Percentiles rank a stretch among this genome's conserved stretches.
Evolutionary conservation across 352 stramenopile species (phyloP).

Genomic region (Aphanomyces euteiches): DNA sequence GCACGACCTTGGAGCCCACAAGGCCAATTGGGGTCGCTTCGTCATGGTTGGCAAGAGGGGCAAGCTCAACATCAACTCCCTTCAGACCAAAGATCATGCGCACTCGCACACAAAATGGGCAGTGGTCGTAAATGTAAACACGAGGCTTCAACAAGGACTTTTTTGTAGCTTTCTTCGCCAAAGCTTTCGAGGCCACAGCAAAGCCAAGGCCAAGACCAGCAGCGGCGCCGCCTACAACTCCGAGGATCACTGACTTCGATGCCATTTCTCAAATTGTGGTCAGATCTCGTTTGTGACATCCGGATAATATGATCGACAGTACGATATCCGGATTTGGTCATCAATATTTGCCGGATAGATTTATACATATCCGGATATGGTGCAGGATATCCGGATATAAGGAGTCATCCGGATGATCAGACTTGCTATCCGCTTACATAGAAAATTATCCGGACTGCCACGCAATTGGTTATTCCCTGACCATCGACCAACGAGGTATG

Average conservation of each 20-base stretch:
- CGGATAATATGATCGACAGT: not conserved
- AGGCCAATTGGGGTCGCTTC: slow-evolving; percentile 43
- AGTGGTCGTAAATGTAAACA: slow-evolving; percentile 62
- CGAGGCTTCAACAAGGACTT: slow-evolving; percentile 6
- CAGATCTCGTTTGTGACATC: not conserved
- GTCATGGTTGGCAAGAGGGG: slow-evolving; percentile 47
- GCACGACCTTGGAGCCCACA: slow-evolving; percentile 32
- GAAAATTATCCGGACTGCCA: too few species aligned
- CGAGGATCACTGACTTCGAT: not conserved
- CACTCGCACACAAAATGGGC: slow-evolving; percentile 51
- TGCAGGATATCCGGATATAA: not conserved
- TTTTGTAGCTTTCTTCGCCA: slow-evolving; percentile 17
- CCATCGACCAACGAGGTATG: too few species aligned
- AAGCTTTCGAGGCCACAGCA: slow-evolving; percentile 10
- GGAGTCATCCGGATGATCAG: not conserved
- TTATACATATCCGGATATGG: not conserved
- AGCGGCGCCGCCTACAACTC: not conserved
- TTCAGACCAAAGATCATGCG: slow-evolving; percentile 55
- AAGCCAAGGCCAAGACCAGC: slow-evolving; percentile 17
- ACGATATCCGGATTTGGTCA: not conserved
- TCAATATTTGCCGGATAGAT: not conserved
- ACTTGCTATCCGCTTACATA: not conserved
- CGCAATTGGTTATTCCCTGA: too few species aligned
- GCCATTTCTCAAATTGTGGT: slow-evolving; percentile 5
- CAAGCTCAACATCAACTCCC: slow-evolving; percentile 25